phyloP scores from a whole-genome alignment of 306 rosid genomes.

The Cicer arietinum region DNA sequence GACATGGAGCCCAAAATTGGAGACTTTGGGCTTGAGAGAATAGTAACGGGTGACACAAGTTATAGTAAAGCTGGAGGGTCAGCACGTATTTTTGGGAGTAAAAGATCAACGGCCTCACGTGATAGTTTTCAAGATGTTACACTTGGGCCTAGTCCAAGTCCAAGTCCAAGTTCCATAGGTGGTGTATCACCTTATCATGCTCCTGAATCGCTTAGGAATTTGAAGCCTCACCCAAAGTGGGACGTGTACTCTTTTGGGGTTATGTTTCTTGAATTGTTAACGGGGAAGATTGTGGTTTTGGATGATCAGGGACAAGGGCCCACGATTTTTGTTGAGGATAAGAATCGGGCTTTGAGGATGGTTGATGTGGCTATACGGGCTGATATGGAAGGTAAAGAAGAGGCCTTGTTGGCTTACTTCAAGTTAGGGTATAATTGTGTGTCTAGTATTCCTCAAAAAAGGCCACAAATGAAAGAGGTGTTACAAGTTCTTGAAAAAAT shows the following conservation, averaged over 20 bases:
- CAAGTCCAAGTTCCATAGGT: conserved; percentile 76
- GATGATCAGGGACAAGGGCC: conserved; percentile 80
- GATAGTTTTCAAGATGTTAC: conserved; percentile 72
- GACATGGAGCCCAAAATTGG: conserved; percentile 91
- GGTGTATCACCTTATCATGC: conserved; percentile 79
- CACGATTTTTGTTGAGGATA: conserved; percentile 66
- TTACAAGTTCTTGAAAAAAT: conserved; percentile 79
- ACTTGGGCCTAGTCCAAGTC: conserved; percentile 84
- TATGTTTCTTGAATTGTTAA: conserved; percentile 75
- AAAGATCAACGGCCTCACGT: conserved; percentile 73
- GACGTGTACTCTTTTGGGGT: conserved; percentile 92
- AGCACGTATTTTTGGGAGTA: conserved; percentile 86
- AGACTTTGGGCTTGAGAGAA: conserved; percentile 86
- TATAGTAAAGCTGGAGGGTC: conserved; percentile 69
- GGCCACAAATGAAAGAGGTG: conserved; percentile 92
- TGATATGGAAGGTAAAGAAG: conserved; percentile 91
- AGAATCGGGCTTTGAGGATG: conserved; percentile 71
- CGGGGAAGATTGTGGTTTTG: conserved; percentile 77
- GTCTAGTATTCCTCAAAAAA: conserved; percentile 75
- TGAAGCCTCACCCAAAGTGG: conserved; percentile 90
- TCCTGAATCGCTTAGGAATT: conserved; percentile 78
- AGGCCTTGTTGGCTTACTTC: conserved; percentile 66
- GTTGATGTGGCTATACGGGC: conserved; percentile 77
- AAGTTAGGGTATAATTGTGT: conserved; percentile 85
- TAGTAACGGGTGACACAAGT: conserved; percentile 68